Conservation (phyloP, 2,329 filamentous ascomycete species). For the Pestalotiopsis sp. region DNA sequence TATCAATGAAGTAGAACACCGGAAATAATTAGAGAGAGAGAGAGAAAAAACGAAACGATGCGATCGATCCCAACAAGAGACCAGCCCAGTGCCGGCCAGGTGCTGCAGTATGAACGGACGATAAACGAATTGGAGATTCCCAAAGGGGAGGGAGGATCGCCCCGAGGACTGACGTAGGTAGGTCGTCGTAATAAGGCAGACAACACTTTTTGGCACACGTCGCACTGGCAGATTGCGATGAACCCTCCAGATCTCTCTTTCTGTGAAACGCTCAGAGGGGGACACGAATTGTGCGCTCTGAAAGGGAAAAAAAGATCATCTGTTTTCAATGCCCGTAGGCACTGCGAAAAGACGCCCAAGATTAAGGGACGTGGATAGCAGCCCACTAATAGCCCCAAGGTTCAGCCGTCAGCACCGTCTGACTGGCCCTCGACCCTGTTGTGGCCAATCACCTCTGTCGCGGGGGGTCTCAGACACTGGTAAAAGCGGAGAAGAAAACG, state of each 20-base stretch:
- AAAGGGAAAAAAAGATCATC: background rate
- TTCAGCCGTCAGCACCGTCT: conserved; percentile 8
- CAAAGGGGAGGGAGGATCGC: conserved; percentile 9
- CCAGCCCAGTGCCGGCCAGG: background rate
- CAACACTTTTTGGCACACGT: background rate
- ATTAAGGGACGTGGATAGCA: conserved; percentile 8
- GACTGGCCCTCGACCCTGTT: background rate
- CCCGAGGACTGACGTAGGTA: conserved; percentile 12
- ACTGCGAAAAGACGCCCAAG: background rate
- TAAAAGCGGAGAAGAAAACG: background rate
- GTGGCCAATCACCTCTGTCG: conserved; percentile 1
- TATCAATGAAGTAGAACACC: conserved; percentile 4
- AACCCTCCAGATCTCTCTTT: background rate
- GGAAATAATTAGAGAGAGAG: background rate
- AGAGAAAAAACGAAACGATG: background rate
- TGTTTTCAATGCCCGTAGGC: background rate
- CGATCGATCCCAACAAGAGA: background rate
- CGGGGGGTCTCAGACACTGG: background rate
- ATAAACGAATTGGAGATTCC: background rate
- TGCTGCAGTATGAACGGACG: background rate
- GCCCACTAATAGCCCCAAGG: conserved; percentile 11
- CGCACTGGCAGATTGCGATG: background rate
- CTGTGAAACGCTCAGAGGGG: background rate
- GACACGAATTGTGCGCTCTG: background rate
- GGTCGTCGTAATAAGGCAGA: background rate